Conservation (phyloP, 768 basidiomycete genomes). For the Suillus discolor region DNA sequence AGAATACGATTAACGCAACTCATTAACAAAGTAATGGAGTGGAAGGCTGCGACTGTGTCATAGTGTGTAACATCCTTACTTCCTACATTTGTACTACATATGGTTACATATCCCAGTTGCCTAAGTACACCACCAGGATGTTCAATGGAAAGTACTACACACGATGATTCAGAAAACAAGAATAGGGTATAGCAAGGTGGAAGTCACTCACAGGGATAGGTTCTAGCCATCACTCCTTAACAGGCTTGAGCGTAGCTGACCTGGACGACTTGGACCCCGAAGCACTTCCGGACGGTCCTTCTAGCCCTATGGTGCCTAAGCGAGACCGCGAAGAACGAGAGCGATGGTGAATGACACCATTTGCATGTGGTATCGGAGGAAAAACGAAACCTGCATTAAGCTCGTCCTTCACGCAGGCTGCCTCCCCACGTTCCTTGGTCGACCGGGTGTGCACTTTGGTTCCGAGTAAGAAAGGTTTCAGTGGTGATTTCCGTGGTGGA, state of each 20-base stretch:
- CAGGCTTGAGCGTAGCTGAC: conserved; percentile 10
- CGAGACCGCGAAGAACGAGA: conserved; percentile 13
- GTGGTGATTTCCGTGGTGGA: conserved; percentile 3
- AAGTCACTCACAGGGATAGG: neutral
- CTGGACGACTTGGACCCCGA: conserved; percentile 5
- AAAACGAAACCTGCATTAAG: conserved; percentile 45
- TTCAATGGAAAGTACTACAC: neutral
- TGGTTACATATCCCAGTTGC: neutral
- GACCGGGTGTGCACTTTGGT: conserved; percentile 32
- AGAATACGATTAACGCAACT: neutral
- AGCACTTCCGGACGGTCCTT: conserved; percentile 4
- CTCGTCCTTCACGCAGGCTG: conserved; percentile 38
- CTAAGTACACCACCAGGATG: neutral
- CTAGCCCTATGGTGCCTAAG: neutral
- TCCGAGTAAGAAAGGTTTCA: conserved; percentile 28
- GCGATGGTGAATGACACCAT: conserved; percentile 12
- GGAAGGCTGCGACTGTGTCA: neutral
- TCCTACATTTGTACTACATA: conserved; percentile 1
- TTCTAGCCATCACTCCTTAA: conserved; percentile 5
- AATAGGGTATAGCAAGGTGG: neutral
- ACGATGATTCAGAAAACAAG: neutral
- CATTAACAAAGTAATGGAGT: neutral
- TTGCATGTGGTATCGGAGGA: conserved; percentile 30
- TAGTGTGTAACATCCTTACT: neutral
- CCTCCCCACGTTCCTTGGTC: conserved; percentile 41